Evolutionary conservation across 768 basidiomycete genomes (phyloP), one percentile per base, ranked within the genome.

Genomic region (Phylloporus sp.): DNA sequence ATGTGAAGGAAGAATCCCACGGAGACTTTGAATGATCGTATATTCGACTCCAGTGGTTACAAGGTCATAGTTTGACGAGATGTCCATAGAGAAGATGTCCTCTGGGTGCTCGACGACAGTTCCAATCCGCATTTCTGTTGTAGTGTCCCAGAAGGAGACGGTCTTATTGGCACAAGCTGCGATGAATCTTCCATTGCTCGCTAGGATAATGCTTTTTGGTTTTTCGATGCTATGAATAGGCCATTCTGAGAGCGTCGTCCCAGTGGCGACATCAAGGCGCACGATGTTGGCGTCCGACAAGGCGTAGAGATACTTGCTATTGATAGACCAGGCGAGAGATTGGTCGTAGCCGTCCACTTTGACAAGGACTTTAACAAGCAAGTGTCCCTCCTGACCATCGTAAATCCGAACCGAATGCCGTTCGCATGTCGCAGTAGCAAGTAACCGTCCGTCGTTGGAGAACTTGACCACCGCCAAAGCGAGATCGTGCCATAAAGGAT

Each of bases 131-230:
- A 28, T 8, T 11, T 36, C 33, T 2, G 46, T 53, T 7, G n/a
- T 21, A 17, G 43, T 43, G 20, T 56, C 55, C 55, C 55, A 57
- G 24, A 56, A 52, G 1, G 43, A 45, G 21, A 57, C 6, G 0
- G 42, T 43, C 9, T 41, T 51, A 13, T 34, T 15, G 9, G 44
- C 49, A 0, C 27, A 9, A 1, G 38, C 46, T 6, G 15, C 41
- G 20, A 57, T 40, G 23, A 53, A 57, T 14, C 27, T 46, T 15
- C 39, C 48, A 11, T 56, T 56, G n/a, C 9, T 13, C 2, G 54
- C 23, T 1, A 56, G 17, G 4, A 14, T 0, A 14, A 56, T 56
- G 6, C 46, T 28, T 6, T 9, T 35, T n/a, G 32, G 23, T 18
- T 44, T 26, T 5, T 21, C 29, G n/a, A 8, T n/a, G 18, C 22